A percentile compares a stretch with the other conserved stretches of the same genome.
Conservation (phyloP, 148 eudicot species). For the Rheum nobile region DNA sequence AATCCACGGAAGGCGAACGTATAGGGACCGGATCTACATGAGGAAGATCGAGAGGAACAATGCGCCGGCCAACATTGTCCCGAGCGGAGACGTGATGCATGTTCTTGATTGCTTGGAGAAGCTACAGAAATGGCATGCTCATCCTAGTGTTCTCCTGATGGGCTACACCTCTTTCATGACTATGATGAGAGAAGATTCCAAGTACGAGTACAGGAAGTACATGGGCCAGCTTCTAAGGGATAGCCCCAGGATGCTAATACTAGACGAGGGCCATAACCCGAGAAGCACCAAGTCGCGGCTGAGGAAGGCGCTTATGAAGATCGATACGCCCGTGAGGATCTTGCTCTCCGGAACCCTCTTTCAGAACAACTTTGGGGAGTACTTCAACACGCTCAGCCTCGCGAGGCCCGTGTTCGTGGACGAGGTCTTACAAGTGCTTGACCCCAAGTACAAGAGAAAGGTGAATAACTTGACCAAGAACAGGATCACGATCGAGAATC, state of each 20-base stretch:
- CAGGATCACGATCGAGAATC: constrained; percentile 53
- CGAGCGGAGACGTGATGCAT: constrained; percentile 82
- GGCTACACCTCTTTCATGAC: constrained; percentile 90
- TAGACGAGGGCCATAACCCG: constrained; percentile 97
- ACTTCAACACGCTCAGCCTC: constrained; percentile 80
- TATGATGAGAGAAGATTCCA: constrained; percentile 74
- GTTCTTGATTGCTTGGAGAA: constrained; percentile 86
- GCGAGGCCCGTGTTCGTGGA: constrained; percentile 80
- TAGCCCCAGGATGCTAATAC: constrained; percentile 72
- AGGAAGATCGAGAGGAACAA: constrained; percentile 22
- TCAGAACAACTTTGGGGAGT: constrained; percentile 93
- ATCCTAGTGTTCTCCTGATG: constrained; percentile 94
- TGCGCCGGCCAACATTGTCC: constrained; percentile 30
- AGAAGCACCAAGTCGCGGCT: constrained; percentile 87
- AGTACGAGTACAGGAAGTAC: constrained; percentile 66
- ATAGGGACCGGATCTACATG: constrained; percentile 60
- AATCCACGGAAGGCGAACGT: constrained; percentile 80
- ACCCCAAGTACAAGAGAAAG: constrained; percentile 60
- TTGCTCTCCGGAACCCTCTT: constrained; percentile 81
- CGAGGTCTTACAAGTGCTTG: constrained; percentile 65
- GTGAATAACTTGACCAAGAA: constrained; percentile 48
- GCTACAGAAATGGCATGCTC: constrained; percentile 85
- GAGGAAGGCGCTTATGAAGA: constrained; percentile 79
- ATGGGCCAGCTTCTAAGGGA: constrained; percentile 77
- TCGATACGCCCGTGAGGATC: constrained; percentile 63